phyloP scores from a whole-genome alignment of 2,329 filamentous ascomycete species.

The Verticillium dahliae region DNA sequence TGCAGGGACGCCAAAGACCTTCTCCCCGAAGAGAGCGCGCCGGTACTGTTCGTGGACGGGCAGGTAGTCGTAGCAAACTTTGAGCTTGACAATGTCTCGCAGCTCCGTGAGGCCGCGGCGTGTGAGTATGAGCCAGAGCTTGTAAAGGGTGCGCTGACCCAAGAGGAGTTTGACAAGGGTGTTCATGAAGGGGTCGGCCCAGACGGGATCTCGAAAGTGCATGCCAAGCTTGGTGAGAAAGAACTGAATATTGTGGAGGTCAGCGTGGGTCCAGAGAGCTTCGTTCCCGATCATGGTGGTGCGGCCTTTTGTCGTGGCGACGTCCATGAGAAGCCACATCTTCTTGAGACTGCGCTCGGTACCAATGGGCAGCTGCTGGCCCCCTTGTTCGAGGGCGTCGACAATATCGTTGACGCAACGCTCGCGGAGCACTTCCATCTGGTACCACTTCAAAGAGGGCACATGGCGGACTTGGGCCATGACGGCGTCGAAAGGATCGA shows the following conservation, averaged over 20 bases:
- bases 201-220: constrained; percentile 58
- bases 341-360: constrained; percentile 49
- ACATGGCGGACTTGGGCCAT: constrained; percentile 37
- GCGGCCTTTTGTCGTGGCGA: constrained; percentile 50
- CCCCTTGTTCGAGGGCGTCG: constrained; percentile 49
- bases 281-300: constrained; percentile 44
- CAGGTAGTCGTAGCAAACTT: constrained; percentile 49
- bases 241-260: constrained; percentile 55
- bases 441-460: constrained; percentile 61
- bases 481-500: constrained; percentile 2
- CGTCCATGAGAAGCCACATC: constrained; percentile 69
- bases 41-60: constrained; percentile 18
- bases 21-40: constrained; percentile 11
- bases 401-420: constrained; percentile 54
- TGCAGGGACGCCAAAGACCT: constrained; percentile 44
- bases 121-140: constrained; percentile 55
- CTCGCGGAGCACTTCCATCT: constrained; percentile 57
- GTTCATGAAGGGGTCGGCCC: constrained; percentile 48
- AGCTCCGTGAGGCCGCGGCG: constrained; percentile 42
- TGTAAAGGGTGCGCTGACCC: constrained; percentile 47
- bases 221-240: constrained; percentile 70
- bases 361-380: constrained; percentile 46
- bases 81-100: constrained; percentile 48
- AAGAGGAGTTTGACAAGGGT: constrained; percentile 51
- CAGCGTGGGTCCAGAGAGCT: constrained; percentile 48